Evolutionary conservation across 192 early-diverging fungal species (phyloP), one percentile per base, ranked within the genome.

Genomic region (Coemansia sp.): DNA sequence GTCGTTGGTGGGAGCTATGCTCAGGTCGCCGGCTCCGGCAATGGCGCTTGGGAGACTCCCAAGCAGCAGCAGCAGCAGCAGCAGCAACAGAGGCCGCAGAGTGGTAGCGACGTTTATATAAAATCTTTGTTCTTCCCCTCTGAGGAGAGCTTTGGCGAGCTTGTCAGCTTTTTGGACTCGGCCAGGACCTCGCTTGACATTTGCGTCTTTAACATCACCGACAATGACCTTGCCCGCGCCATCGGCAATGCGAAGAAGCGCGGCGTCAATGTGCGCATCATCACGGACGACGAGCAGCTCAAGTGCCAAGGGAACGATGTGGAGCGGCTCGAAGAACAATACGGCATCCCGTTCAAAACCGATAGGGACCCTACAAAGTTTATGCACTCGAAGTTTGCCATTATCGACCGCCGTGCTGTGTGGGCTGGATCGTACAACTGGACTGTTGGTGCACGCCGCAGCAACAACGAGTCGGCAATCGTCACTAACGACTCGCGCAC

Each of bases 351-450:
- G 16, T 63, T 77, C 60, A 87, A 83, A 48, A 81, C 75, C 55
- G 83, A 87, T 63, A 69, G 60, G 34, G 79, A 77, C 62, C 62
- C 63, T 20, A 37, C 62, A 2, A 75, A 67, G 59, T 70, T 78
- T 48, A 91, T 91, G 90, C 90, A 91, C 60, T 84, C 89, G 59
- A 91, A 91, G 68, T 91, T 91, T 74, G 88, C 86, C 2, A 65
- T 89, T 21, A 77, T 89, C 36, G 86, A 89, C 67, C 67, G 76
- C 40, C 65, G 71, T 31, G 69, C 85, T 13, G 71, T 90, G 8
- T 85, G 86, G 70, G 76, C 82, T 35, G 90, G 90, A 1, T 89
- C 88, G 10, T 77, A 68, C 71, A 72, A 83, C 65, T 80, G 76
- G 63, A 76, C 72, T 26, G 67, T 76, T 42, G 73, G 84, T 11